phyloP scores from a whole-genome alignment of 176 grass and related monocot species.

The Triticum timopheevii region DNA sequence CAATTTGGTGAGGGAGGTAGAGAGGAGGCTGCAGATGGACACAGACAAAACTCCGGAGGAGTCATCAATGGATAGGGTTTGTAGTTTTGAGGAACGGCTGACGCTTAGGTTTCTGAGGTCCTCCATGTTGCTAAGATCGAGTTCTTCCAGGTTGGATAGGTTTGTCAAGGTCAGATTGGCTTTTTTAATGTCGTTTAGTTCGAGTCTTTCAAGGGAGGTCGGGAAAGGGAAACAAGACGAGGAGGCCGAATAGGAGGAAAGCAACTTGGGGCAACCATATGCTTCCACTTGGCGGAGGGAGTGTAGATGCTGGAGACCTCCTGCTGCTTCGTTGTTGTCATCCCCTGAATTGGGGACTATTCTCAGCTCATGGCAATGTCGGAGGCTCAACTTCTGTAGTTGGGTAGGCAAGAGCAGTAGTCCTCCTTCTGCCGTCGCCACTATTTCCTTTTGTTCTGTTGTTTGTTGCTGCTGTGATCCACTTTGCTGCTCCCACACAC shows the following conservation, averaged over 20 bases:
- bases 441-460: neutral
- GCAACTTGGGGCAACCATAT: neutral
- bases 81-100: neutral
- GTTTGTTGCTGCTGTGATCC: neutral
- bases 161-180: too few relatives aligned
- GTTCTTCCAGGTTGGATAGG: too few relatives aligned
- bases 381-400: neutral
- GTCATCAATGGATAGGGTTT: fast-evolving
- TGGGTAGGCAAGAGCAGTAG: neutral
- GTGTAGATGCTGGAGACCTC: neutral
- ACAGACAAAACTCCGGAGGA: neutral
- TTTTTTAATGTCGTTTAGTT: neutral
- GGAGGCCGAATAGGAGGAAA: neutral
- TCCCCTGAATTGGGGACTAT: neutral
- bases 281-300: neutral
- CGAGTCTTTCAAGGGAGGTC: neutral
- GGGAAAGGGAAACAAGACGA: neutral
- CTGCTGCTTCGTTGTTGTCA: neutral
- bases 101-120: too few relatives aligned
- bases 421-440: neutral
- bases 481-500: neutral
- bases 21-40: neutral
- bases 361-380: fast-evolving
- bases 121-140: too few relatives aligned
- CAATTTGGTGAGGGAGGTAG: neutral